Base-by-base conservation (phyloP, 495 filamentous ascomycete genomes). In the Cercophora sp. region DNA sequence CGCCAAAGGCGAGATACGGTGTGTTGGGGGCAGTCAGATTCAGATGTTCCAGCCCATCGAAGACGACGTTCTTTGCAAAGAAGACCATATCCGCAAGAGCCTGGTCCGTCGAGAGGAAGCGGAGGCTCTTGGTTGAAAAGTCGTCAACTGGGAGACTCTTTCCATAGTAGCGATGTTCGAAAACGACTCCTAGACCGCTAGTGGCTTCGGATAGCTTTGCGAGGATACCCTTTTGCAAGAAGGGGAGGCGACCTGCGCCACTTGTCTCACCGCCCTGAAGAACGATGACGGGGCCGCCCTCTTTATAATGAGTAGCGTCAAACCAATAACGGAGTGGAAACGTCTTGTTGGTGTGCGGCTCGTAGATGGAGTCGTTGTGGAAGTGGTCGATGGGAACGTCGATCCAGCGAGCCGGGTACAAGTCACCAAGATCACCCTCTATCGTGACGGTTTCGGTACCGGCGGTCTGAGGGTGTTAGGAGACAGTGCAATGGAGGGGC, bases 91-190 rank as follows among this genome's bases (percentile, higher is more conserved):
- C 87, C 6, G 84, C 86, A 13, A 91, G 52, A 0, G 85, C 81
- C 57, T 91, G 87, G 43, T 89, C 84, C 5, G 86, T 91, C 1
- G 84, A 83, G 60, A 91, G 72, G 70, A 89, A 89, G 1, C 86
- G 80, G 53, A 91, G 64, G 58, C 73, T 88, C 58, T 82, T 71
- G 0, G 78, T 83, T 42, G 79, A 82, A 37, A 87, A 68, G 61
- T 86, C 72, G 6, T 68, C 53, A 0, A 71, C 72, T 0, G 85
- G 84, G 46, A 79, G 78, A 61, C 82, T 85, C 16, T 61, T 70
- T 5, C 85, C 85, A 52, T 88, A 89, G 70, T 88, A 89, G 20
- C 85, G 77, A 57, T 89, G 87, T 67, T 91, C 87, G 13, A 89
- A 71, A 48, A 91, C 79, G 23, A 91, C 85, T 1, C 80, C 84